These are phyloP conservation scores for Parafenestella ontariensis DNA, from an alignment of 2,329 filamentous ascomycete species.

Conservation along the genomic window DNA sequence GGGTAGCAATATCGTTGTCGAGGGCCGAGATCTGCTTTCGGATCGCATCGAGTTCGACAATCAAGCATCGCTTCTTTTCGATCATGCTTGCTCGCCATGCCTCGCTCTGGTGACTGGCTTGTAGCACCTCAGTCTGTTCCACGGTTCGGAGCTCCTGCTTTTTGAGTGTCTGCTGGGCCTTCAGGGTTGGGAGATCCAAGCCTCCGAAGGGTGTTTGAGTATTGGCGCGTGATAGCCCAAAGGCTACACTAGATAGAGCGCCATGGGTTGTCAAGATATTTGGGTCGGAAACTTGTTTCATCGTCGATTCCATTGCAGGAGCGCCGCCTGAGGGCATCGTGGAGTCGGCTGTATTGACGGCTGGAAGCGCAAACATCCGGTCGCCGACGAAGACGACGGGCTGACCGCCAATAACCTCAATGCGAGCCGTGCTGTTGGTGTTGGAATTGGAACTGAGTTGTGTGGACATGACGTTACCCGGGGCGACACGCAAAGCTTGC, in stretches of 20 bases:
- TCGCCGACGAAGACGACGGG: conserved; percentile 41
- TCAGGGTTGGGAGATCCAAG: conserved; percentile 35
- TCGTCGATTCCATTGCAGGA: conserved; percentile 15
- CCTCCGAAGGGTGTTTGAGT: conserved; percentile 32
- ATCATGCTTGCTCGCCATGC: conserved; percentile 44
- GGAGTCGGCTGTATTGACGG: conserved; percentile 26
- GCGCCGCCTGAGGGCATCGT: conserved; percentile 15
- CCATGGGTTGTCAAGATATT: conserved; percentile 17
- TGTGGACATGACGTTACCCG: conserved; percentile 33
- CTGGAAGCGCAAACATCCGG: conserved; percentile 40
- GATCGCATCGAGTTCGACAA: conserved; percentile 45
- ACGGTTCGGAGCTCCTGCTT: conserved; percentile 45
- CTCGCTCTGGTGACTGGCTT: conserved; percentile 41
- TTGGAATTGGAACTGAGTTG: conserved; percentile 29
- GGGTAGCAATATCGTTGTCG: conserved; percentile 24
- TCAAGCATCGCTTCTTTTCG: conserved; percentile 44
- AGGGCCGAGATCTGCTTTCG: conserved; percentile 43
- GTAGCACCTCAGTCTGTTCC: conserved; percentile 47
- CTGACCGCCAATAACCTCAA: conserved; percentile 42
- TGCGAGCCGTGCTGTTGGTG: conserved; percentile 27
- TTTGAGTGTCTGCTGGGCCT: conserved; percentile 37
- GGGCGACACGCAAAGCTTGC: conserved; percentile 27
- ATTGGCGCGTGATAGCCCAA: conserved; percentile 21
- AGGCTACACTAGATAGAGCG: conserved; percentile 13
- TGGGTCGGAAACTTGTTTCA: conserved; percentile 20